These are phyloP conservation scores for Rhododendron mucronatum DNA, from an alignment of 148 eudicot genomes.

Conservation along the genomic window DNA sequence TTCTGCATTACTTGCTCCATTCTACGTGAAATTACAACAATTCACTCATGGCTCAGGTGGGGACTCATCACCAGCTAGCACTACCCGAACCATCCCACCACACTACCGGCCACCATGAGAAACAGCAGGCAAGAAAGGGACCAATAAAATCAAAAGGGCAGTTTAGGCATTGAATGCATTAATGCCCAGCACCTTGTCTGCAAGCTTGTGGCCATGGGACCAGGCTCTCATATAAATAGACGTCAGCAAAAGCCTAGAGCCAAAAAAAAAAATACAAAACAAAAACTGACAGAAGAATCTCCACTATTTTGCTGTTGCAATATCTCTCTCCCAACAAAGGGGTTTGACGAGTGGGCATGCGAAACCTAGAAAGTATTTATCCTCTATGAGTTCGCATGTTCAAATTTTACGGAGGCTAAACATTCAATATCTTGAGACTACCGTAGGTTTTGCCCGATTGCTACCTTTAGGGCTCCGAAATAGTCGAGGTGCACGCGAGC, in stretches of 20 bases:
- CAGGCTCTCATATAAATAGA: constrained; percentile 15
- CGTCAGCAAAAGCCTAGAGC: constrained; percentile 24
- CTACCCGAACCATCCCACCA: neutral
- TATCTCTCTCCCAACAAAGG: neutral
- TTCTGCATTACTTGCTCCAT: neutral
- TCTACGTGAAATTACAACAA: neutral
- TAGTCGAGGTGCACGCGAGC: accelerated
- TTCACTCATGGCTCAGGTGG: neutral
- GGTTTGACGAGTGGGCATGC: neutral
- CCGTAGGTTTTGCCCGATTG: too few species aligned
- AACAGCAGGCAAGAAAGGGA: neutral
- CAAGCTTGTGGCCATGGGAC: constrained; percentile 23
- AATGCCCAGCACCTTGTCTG: neutral
- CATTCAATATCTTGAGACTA: too few species aligned
- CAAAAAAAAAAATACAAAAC: neutral
- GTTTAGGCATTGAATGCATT: neutral
- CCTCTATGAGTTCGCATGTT: too few species aligned
- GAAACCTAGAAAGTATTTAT: neutral
- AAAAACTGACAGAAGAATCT: constrained; percentile 38
- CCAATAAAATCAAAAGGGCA: neutral
- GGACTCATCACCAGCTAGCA: neutral
- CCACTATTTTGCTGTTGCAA: constrained; percentile 26
- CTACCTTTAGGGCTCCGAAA: too few species aligned
- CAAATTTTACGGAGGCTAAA: neutral
- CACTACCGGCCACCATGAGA: neutral